phyloP scores from a whole-genome alignment of 768 basidiomycete genomes.

The Chlorophyllum brunneum region DNA sequence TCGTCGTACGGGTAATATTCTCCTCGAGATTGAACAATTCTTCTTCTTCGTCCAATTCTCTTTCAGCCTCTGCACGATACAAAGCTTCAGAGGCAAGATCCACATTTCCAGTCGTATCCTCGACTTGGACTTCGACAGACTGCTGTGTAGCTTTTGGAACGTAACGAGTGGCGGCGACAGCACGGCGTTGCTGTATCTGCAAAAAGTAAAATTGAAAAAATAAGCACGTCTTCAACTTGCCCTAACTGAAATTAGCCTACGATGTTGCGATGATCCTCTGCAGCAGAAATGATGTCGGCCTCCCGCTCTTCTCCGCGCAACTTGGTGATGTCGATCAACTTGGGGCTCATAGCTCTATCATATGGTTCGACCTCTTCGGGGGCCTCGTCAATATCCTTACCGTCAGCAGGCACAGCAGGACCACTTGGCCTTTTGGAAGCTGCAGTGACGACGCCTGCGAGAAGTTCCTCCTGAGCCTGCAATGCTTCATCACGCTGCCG shows the following conservation, averaged over 20 bases:
- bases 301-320: constrained; percentile 76
- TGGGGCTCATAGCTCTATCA: constrained; percentile 82
- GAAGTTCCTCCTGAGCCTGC: constrained; percentile 87
- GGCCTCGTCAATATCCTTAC: constrained; percentile 29
- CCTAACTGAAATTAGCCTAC: constrained; percentile 37
- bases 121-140: constrained; percentile 48
- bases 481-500: constrained; percentile 94
- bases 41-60: constrained; percentile 93
- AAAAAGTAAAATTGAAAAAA: constrained; percentile 10
- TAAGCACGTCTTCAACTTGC: neutral
- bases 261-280: constrained; percentile 58
- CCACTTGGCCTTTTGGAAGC: constrained; percentile 37
- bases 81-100: constrained; percentile 88
- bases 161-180: constrained; percentile 82
- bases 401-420: constrained; percentile 30
- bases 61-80: constrained; percentile 88
- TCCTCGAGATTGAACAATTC: constrained; percentile 94
- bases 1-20: constrained; percentile 74
- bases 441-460: constrained; percentile 70
- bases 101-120: constrained; percentile 57
- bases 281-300: constrained; percentile 70
- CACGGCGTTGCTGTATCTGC: constrained; percentile 75
- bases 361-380: constrained; percentile 77
- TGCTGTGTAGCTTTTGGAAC: constrained; percentile 73
- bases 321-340: constrained; percentile 65